Evolutionary conservation across 352 stramenopile genomes (phyloP).

Genomic region (Globisporangium emineosum): DNA sequence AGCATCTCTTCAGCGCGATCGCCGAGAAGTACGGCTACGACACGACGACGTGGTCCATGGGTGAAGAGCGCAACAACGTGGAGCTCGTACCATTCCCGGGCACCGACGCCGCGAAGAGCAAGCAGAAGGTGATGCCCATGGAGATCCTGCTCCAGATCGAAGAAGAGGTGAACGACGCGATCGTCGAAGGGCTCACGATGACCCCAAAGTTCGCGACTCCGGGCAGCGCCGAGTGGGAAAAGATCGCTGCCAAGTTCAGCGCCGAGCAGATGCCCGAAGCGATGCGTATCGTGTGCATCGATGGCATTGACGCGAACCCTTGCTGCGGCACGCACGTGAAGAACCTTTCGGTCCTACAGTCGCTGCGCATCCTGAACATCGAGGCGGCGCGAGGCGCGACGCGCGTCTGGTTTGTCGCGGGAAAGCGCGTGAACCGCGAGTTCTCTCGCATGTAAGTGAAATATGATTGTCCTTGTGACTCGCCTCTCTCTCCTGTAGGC

Average conservation of each 20-base stretch:
- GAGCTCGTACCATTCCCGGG: constrained; percentile 55
- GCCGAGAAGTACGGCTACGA: constrained; percentile 69
- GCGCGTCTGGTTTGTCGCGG: constrained; percentile 84
- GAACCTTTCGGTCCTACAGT: constrained; percentile 50
- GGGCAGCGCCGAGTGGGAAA: constrained; percentile 52
- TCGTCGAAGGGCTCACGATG: constrained; percentile 56
- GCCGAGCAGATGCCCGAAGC: constrained; percentile 51
- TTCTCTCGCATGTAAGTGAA: constrained; percentile 55
- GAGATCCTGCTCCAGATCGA: constrained; percentile 60
- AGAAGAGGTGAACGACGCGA: constrained; percentile 69
- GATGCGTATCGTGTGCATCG: constrained; percentile 83
- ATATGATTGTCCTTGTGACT: not conserved
- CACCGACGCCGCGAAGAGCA: constrained; percentile 12
- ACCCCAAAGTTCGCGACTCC: constrained; percentile 48
- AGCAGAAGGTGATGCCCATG: constrained; percentile 30
- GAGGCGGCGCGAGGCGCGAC: constrained; percentile 63
- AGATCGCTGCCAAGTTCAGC: constrained; percentile 60
- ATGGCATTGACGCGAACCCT: constrained; percentile 79
- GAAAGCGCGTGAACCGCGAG: constrained; percentile 72
- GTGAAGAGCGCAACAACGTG: constrained; percentile 72
- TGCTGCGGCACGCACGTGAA: constrained; percentile 89
- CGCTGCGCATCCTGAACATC: constrained; percentile 69
- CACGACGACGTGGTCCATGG: constrained; percentile 80
- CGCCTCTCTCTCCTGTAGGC: too few species aligned
- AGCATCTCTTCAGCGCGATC: constrained; percentile 87